phyloP scores from a whole-genome alignment of 208 protist species.

The Leishmania guyanensis region DNA sequence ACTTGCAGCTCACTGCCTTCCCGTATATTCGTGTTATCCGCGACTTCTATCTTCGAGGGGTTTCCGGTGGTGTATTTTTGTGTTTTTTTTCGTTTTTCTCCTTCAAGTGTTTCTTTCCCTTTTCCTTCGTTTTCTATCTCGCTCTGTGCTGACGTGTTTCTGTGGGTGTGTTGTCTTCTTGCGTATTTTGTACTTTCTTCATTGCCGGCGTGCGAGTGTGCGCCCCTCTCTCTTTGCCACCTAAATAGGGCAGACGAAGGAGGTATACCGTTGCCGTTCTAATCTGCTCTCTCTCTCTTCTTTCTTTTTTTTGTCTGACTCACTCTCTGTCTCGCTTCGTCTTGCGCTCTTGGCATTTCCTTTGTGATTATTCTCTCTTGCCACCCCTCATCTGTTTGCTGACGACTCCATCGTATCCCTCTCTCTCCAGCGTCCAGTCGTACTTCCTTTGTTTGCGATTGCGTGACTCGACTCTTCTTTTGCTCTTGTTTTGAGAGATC shows the following conservation, averaged over 20 bases:
- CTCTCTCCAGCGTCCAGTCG: not conserved
- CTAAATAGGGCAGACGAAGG: too few species aligned
- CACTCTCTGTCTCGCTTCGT: not conserved
- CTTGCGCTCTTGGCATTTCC: not conserved
- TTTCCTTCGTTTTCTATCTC: not conserved
- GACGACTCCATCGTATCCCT: not conserved
- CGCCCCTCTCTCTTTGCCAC: not conserved
- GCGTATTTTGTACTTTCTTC: not conserved
- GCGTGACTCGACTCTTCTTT: not conserved
- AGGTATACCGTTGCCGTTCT: not conserved
- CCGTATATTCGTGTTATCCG: not conserved
- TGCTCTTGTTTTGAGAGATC: not conserved
- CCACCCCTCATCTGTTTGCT: not conserved
- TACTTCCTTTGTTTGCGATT: not conserved
- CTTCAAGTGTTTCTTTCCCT: not conserved
- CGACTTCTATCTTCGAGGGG: too few species aligned
- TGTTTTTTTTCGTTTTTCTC: not conserved
- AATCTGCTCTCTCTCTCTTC: not conserved
- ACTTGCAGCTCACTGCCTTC: not conserved
- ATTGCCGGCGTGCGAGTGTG: not conserved
- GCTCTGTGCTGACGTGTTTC: too few species aligned
- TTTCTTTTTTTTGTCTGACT: not conserved
- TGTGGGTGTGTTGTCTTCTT: too few species aligned
- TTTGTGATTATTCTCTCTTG: not conserved
- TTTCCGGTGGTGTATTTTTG: not conserved